A percentile compares a stretch with the other conserved stretches of the same genome.
Evolutionary conservation across 2,329 filamentous ascomycete genomes (phyloP).

Genomic region (Venturia asperata): DNA sequence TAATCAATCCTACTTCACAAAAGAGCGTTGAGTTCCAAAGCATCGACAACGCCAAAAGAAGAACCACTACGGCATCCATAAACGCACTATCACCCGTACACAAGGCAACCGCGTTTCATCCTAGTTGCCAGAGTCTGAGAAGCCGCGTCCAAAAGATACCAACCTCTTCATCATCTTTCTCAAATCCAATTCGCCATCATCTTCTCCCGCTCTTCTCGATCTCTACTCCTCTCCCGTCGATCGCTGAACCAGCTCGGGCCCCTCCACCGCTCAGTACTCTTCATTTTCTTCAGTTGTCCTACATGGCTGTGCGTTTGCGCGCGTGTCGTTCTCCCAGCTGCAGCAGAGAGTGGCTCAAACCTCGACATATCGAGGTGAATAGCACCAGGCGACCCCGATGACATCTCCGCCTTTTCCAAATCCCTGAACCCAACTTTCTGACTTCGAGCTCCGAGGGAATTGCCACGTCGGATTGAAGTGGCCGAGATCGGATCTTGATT

Average conservation of each 20-base stretch:
- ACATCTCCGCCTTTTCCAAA: constrained; percentile 10
- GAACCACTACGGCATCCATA: not conserved
- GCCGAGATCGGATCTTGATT: not conserved
- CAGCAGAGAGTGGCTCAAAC: constrained; percentile 15
- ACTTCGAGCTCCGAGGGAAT: constrained; percentile 3
- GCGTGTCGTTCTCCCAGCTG: not conserved
- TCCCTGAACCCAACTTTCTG: constrained; percentile 14
- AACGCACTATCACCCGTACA: not conserved
- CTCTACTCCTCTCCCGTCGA: constrained; percentile 11
- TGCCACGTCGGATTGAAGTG: not conserved
- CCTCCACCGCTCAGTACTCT: constrained; percentile 19
- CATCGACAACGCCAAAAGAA: constrained; percentile 1
- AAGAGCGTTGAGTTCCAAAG: not conserved
- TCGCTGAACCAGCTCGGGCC: constrained; percentile 16
- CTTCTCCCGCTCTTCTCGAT: constrained; percentile 17
- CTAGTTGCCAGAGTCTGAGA: too few relatives aligned
- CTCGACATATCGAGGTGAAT: constrained; percentile 7
- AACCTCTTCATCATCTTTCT: not conserved
- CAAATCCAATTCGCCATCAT: constrained; percentile 20
- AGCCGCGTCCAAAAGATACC: not conserved
- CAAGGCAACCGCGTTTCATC: not conserved
- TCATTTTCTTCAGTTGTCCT: constrained; percentile 17
- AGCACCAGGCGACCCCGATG: not conserved
- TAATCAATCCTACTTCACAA: constrained; percentile 12
- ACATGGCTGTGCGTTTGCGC: not conserved